Percentiles rank a stretch among this genome's conserved stretches.
phyloP scores from a whole-genome alignment of 176 grass and related monocot species.

The Urochloa ruziziensis region DNA sequence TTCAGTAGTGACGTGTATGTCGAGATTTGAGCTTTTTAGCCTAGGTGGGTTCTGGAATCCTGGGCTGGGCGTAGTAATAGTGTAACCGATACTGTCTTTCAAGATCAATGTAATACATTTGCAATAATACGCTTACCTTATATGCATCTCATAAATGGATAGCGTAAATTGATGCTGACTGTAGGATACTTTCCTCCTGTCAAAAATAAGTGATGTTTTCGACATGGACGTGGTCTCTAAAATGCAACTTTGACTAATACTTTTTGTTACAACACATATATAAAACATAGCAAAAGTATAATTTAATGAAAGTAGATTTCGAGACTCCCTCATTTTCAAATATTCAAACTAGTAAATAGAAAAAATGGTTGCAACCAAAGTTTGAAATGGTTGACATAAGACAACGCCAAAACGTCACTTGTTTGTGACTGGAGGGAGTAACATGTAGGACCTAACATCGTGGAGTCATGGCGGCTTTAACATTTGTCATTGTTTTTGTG shows the following conservation, averaged over 20 bases:
- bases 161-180: background rate
- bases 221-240: background rate
- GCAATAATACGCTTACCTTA: slow-evolving; percentile 13
- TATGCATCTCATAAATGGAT: slow-evolving; percentile 2
- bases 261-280: background rate
- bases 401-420: background rate
- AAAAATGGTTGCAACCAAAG: background rate
- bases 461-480: slow-evolving; percentile 6
- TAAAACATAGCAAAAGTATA: background rate
- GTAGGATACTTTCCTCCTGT: background rate
- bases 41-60: background rate
- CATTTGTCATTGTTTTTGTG: slow-evolving; percentile 16
- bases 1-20: background rate
- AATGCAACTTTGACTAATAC: background rate
- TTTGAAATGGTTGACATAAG: background rate
- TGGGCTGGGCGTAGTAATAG: slow-evolving; percentile 4
- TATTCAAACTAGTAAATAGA: background rate
- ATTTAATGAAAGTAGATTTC: background rate
- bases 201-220: background rate
- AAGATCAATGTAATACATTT: slow-evolving; percentile 10
- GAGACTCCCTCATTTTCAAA: background rate
- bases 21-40: background rate
- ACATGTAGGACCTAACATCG: background rate
- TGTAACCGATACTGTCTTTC: slow-evolving; percentile 10
- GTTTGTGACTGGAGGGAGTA: background rate